Percentiles rank a stretch among this genome's conserved stretches.
Conservation (phyloP, 805 yeast species). For the Torulaspora franciscae region DNA sequence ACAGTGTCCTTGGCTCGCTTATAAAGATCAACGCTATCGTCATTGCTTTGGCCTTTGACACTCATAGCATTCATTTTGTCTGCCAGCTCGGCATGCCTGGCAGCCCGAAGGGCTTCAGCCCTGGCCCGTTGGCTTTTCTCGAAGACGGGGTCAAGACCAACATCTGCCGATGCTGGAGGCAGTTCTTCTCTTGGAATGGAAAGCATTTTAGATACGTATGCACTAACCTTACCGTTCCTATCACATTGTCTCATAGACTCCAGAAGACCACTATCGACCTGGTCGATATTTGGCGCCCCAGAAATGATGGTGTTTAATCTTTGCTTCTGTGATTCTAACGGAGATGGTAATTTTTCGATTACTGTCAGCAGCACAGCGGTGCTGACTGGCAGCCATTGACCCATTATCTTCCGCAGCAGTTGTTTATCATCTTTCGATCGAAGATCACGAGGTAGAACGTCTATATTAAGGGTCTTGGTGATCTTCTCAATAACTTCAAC, state of each 20-base stretch:
- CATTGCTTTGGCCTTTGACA: constrained; percentile 10
- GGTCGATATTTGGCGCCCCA: constrained; percentile 37
- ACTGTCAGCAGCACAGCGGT: constrained; percentile 80
- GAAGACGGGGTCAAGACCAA: constrained; percentile 50
- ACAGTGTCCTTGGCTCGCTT: constrained; percentile 28
- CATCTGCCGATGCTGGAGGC: constrained; percentile 49
- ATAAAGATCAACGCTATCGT: constrained; percentile 20
- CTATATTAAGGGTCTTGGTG: constrained; percentile 61
- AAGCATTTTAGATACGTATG: constrained; percentile 84
- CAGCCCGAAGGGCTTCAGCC: constrained; percentile 62
- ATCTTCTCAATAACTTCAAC: constrained; percentile 71
- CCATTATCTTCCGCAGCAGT: constrained; percentile 61
- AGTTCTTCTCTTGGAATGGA: constrained; percentile 79
- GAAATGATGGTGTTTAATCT: constrained; percentile 66
- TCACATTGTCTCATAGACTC: constrained; percentile 64
- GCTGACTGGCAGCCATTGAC: constrained; percentile 93
- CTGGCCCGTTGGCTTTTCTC: constrained; percentile 64
- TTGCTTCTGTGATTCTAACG: constrained; percentile 63
- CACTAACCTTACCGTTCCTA: constrained; percentile 57
- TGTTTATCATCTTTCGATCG: constrained; percentile 70
- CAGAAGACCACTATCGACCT: constrained; percentile 46
- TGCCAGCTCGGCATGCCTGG: constrained; percentile 45
- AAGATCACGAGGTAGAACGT: constrained; percentile 67
- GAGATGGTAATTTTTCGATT: constrained; percentile 81
- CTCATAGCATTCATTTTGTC: constrained; percentile 27